Evolutionary conservation across 148 eudicot species (phyloP), one percentile per base, ranked within the genome.

Genomic region (Persicaria tinctoria): DNA sequence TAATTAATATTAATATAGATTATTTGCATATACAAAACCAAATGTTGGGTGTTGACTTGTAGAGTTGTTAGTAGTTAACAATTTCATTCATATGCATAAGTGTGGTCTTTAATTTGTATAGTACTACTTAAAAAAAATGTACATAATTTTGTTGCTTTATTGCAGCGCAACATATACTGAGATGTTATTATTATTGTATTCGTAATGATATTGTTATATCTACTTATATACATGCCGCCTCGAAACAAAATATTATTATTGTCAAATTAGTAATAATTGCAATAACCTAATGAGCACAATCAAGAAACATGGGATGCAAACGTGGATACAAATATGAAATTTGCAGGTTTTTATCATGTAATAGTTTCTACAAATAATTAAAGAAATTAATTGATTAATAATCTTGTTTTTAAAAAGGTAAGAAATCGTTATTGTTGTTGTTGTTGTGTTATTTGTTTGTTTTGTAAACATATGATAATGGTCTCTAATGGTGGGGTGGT

Each of bases 361-460:
- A 57, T 18, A 57, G 63, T 20, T 17, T 6, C 27, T 23, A 62
- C 11, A 9, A 44, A 62, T 23, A 49, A 60, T 6, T 38, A 23
- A 27, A 5, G 63, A 62, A 4, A 59, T 62, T 27, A 50, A 50
- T 5, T 50, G 12, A 32, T 32, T 32, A 32, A 32, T 32, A 5
- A 62, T 62, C 44, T 9, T 62, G 68, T 62, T 62, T 23, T 62
- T 27, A 9, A 62, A 62, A 27, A 62, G 68, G 68, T 62, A 23
- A 62, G 68, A 62, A 62, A 62, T 62, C 68, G 68, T 62, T 62
- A 62, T 62, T 62, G 68, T 62, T 62, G 68, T 62, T 62, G 68
- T 60, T 20, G 68, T 62, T 62, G 68, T 62, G 44, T 7, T 62
- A 23, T 62, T 62, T 62, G 44, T 27, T 62, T 62, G 68, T 62